Conservation (phyloP, 257 asterid genomes). For the Nyctanthes arbortristis region DNA sequence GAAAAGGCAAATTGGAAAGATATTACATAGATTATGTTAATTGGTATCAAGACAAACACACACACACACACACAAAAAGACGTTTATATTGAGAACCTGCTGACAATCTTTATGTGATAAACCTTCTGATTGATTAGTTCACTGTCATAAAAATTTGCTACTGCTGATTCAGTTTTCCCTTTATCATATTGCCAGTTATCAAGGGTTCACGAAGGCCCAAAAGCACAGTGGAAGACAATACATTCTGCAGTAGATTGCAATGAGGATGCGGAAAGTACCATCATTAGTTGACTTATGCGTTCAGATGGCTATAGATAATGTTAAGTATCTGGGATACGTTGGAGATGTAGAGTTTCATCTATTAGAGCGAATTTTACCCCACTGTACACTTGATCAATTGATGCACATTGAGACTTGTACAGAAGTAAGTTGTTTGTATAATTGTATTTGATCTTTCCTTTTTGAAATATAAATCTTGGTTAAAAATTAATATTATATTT, state of each 20-base stretch:
- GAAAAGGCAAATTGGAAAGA: no score
- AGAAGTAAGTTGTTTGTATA: slow-evolving; percentile 39
- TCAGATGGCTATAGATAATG: slow-evolving; percentile 64
- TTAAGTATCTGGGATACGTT: slow-evolving; percentile 83
- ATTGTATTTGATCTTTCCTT: not conserved
- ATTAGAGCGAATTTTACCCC: slow-evolving; percentile 75
- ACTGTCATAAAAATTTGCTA: not conserved
- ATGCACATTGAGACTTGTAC: slow-evolving; percentile 71
- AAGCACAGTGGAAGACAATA: not conserved
- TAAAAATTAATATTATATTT: not conserved
- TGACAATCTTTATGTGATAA: not conserved
- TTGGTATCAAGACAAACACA: no score
- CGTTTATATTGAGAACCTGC: not conserved
- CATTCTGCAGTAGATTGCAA: not conserved
- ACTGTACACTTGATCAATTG: slow-evolving; percentile 78
- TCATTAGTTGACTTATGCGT: slow-evolving; percentile 83
- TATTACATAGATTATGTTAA: no score
- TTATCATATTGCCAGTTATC: not conserved
- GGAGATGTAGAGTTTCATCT: slow-evolving; percentile 77
- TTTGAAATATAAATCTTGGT: not conserved
- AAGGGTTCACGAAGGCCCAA: slow-evolving; percentile 30
- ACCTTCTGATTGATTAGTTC: not conserved
- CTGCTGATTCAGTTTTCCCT: not conserved
- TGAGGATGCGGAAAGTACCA: slow-evolving; percentile 44
- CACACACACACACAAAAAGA: no score